Base-by-base conservation (phyloP, 805 yeast species). In the Candida sonorensis region DNA sequence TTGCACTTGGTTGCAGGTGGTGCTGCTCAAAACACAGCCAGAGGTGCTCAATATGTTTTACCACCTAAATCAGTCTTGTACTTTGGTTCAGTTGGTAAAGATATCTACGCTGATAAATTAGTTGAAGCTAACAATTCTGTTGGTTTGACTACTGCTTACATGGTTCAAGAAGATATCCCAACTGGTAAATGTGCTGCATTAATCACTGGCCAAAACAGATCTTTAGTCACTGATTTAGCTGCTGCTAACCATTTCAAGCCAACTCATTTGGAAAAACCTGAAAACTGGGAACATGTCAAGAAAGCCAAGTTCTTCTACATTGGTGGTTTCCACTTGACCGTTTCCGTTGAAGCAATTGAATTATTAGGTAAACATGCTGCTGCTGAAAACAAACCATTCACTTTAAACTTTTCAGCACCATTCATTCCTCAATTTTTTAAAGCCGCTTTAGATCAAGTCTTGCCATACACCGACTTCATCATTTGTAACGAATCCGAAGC, bases 311-410 rank as follows among this genome's bases (percentile, higher is more conserved):
- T 68, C 51, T 92, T 66, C 71, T 92, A 92, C 74, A 82, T 92
- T 55, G 98, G 97, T 53, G 99, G 99, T n/a, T 92, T 79, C 85
- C 99, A 92, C 64, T 73, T 92, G 65, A 92, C 99, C 36, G 99
- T 92, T 36, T 84, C 95, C 45, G 96, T 95, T 45, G 94, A 81
- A 38, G 97, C 98, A 36, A 92, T 92, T 53, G 69, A 72, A 48
- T 77, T 79, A 38, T 71, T 92, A 50, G 98, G 96, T 48, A 72
- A 86, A 64, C 95, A 92, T 57, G 97, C 97, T 44, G 59, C 61
- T 22, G 43, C 45, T 16, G 43, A 42, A 22, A 51, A 53, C 46
- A 56, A 56, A 36, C 51, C 54, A 38, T 82, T 86, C 53, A 69
- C 78, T 34, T 62, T 92, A 62, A 92, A 92, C 75, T 70, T 92